Percentiles rank a stretch among this genome's conserved stretches.
phyloP scores from a whole-genome alignment of 2,329 filamentous ascomycete species.

The Sporothrix inflata region DNA sequence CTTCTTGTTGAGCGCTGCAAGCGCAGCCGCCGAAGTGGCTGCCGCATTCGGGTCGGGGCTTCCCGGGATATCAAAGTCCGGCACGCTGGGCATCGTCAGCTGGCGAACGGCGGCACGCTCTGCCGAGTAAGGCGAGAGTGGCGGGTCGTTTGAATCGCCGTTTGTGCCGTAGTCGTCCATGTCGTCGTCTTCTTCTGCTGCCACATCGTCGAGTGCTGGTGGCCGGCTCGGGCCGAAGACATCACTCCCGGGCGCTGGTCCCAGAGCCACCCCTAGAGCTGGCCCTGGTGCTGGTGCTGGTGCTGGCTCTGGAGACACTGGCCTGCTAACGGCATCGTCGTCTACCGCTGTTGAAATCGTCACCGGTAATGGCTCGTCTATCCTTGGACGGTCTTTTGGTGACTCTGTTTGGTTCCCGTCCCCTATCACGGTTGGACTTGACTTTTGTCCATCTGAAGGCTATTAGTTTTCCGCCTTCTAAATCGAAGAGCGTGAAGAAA shows the following conservation, averaged over 20 bases:
- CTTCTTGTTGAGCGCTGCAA: slow-evolving; percentile 59
- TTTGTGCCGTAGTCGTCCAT: not conserved
- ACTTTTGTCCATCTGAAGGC: not conserved
- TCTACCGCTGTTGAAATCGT: not conserved
- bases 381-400: not conserved
- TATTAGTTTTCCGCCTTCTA: not conserved
- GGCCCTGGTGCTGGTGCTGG: not conserved
- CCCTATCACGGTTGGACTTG: not conserved
- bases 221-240: slow-evolving; percentile 33
- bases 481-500: too few relatives aligned
- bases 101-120: slow-evolving; percentile 67
- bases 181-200: slow-evolving; percentile 17
- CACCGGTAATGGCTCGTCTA: not conserved
- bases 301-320: not conserved
- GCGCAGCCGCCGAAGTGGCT: slow-evolving; percentile 46
- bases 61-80: slow-evolving; percentile 73
- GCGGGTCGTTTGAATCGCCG: slow-evolving; percentile 27
- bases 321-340: not conserved
- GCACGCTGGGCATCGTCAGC: slow-evolving; percentile 72
- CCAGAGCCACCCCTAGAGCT: not conserved
- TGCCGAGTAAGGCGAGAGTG: slow-evolving; percentile 68
- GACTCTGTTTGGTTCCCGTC: not conserved
- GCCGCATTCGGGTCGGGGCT: slow-evolving; percentile 70
- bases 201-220: not conserved
- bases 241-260: not conserved